These are phyloP conservation scores for Suhomyces bokatorum DNA, from an alignment of 1,139 yeast species.

Conservation along the genomic window DNA sequence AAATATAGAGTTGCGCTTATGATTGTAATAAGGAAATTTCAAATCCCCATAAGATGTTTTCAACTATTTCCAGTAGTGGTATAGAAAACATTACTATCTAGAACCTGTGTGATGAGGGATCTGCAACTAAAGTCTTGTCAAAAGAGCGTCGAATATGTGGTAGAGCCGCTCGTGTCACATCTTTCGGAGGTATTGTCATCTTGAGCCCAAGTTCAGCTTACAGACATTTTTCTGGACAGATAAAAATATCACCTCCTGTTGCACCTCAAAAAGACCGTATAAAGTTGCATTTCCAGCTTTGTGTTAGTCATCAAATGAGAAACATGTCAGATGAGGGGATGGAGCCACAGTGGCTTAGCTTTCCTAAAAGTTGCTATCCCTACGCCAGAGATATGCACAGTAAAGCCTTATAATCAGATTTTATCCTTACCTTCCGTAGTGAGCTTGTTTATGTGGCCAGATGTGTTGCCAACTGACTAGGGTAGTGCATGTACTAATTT, in stretches of 20 bases:
- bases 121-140: no score
- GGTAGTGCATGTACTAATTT: neutral
- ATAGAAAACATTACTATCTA: no score
- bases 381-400: neutral
- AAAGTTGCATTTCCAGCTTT: slow-evolving; percentile 1
- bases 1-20: slow-evolving; percentile 1
- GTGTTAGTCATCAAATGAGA: neutral
- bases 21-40: neutral
- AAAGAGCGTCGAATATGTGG: no score
- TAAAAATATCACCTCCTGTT: no score
- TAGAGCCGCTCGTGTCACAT: no score
- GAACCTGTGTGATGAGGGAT: no score
- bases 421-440: neutral
- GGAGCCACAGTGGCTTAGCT: slow-evolving; percentile 1
- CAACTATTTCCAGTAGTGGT: no score
- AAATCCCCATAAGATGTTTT: neutral
- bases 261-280: neutral
- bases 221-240: no score
- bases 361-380: neutral
- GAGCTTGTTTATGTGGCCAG: neutral
- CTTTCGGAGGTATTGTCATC: no score
- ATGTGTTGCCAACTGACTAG: neutral
- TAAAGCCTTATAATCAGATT: neutral
- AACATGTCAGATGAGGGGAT: neutral
- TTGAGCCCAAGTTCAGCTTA: no score